A percentile compares a stretch with the other conserved stretches of the same genome.
These are phyloP conservation scores for Panicum virgatum DNA, from an alignment of 202 grass and related monocot genomes.

Conservation along the genomic window DNA sequence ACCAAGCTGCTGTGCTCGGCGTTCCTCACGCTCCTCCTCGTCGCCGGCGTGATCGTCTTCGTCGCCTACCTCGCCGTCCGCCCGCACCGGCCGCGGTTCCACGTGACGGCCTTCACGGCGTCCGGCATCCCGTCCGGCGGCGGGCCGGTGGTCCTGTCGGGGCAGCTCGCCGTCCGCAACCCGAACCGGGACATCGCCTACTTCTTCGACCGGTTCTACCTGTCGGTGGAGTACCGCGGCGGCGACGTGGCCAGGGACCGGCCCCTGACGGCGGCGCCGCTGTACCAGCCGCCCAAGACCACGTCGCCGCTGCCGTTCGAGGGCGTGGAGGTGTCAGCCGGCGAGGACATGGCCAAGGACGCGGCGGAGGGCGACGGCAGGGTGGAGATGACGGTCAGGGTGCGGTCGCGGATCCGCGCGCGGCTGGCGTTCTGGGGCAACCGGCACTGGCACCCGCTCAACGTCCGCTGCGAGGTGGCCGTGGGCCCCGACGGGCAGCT, in stretches of 20 bases:
- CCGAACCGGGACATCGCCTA: constrained; percentile 68
- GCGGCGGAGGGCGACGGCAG: constrained; percentile 1
- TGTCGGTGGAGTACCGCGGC: constrained; percentile 58
- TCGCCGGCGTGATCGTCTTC: constrained; percentile 71
- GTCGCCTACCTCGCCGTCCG: constrained; percentile 67
- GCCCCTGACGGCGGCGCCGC: constrained; percentile 39
- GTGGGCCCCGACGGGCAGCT: constrained; percentile 64
- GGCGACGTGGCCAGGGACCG: constrained; percentile 38
- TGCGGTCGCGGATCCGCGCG: constrained; percentile 59
- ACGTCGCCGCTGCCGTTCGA: constrained; percentile 44
- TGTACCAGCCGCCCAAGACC: constrained; percentile 66
- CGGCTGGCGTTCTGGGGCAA: constrained; percentile 63
- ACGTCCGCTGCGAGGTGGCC: constrained; percentile 70
- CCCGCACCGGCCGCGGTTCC: constrained; percentile 86
- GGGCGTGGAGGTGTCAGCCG: constrained; percentile 6
- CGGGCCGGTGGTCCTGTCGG: constrained; percentile 35
- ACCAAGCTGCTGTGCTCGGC: constrained; percentile 64
- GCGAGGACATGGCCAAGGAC: constrained; percentile 47
- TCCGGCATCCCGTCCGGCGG: constrained; percentile 38
- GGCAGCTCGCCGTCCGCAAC: constrained; percentile 63
- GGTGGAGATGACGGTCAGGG: constrained; percentile 55
- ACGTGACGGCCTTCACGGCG: constrained; percentile 60
- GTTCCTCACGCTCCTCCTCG: constrained; percentile 53
- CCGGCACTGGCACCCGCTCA: constrained; percentile 62
- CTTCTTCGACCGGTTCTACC: constrained; percentile 57